phyloP scores from a whole-genome alignment of 2,329 filamentous ascomycete genomes.

The Leptoxyphium fumago region DNA sequence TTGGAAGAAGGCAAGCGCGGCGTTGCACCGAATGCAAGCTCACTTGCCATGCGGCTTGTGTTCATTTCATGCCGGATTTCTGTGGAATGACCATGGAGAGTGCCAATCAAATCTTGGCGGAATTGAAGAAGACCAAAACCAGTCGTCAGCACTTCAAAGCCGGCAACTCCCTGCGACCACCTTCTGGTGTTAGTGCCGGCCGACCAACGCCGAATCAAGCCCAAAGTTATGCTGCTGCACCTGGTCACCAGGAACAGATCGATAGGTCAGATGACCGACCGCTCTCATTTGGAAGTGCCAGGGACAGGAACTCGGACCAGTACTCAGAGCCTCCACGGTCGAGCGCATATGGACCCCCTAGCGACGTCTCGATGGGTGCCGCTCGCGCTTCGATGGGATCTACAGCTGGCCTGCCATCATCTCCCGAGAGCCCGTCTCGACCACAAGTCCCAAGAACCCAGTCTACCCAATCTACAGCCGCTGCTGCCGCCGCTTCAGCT shows the following conservation, averaged over 20 bases:
- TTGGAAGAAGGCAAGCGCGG: slow-evolving; percentile 88
- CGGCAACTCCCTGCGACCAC: slow-evolving; percentile 38
- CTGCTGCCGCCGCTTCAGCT: slow-evolving; percentile 31
- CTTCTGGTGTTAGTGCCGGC: slow-evolving; percentile 19
- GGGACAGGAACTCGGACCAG: slow-evolving; percentile 25
- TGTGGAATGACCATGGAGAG: slow-evolving; percentile 99
- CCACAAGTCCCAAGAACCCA: slow-evolving; percentile 35
- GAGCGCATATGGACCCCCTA: slow-evolving; percentile 25
- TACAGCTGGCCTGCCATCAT: slow-evolving; percentile 21
- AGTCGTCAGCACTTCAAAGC: slow-evolving; percentile 12
- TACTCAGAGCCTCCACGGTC: slow-evolving; percentile 24
- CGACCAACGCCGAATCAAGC: slow-evolving; percentile 30
- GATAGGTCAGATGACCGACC: slow-evolving; percentile 21
- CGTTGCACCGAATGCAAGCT: slow-evolving; percentile 91
- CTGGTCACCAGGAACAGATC: slow-evolving; percentile 23
- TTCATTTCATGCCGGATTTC: slow-evolving; percentile 93
- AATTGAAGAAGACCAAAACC: slow-evolving; percentile 66
- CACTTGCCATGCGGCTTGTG: slow-evolving; percentile 80
- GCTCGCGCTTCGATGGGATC: slow-evolving; percentile 29
- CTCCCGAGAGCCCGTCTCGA: slow-evolving; percentile 33
- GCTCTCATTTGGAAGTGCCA: slow-evolving; percentile 31
- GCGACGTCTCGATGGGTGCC: slow-evolving; percentile 30
- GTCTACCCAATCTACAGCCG: slow-evolving; percentile 33
- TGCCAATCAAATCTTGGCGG: slow-evolving; percentile 82
- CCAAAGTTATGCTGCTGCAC: slow-evolving; percentile 21